These are phyloP conservation scores for Plasmodium falciparum DNA, from an alignment of 169 alveolate genomes.

Conservation along the genomic window DNA sequence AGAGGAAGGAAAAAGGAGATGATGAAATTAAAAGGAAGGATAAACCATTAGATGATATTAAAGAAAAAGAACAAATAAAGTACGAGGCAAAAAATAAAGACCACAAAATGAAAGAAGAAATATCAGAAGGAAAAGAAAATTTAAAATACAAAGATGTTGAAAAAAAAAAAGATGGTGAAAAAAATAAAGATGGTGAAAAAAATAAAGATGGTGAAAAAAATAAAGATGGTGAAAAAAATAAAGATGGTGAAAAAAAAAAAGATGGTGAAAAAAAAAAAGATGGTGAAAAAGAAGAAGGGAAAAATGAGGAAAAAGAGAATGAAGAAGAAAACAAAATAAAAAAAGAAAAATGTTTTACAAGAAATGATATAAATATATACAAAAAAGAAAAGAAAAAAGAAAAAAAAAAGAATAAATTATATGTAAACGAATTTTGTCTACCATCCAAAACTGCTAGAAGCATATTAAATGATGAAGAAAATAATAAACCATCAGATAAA, in stretches of 20 bases:
- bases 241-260: not conserved
- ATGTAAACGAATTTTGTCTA: slow-evolving; percentile 36
- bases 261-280: slow-evolving; percentile 16
- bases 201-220: not conserved
- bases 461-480: slow-evolving; percentile 58
- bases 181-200: not conserved
- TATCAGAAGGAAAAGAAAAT: not conserved
- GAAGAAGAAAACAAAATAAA: slow-evolving; percentile 18
- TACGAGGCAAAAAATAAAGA: not conserved
- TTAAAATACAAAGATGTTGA: not conserved
- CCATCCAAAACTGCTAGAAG: slow-evolving; percentile 76
- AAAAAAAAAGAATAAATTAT: slow-evolving; percentile 19
- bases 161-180: not conserved
- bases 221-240: too few species aligned
- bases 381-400: slow-evolving; percentile 63
- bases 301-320: not conserved
- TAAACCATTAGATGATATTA: not conserved
- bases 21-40: not conserved
- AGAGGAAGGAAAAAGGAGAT: not conserved
- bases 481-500: slow-evolving; percentile 23
- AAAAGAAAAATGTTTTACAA: slow-evolving; percentile 2
- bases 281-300: slow-evolving; percentile 9
- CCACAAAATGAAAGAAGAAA: not conserved
- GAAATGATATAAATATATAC: slow-evolving; percentile 53
- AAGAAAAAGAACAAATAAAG: not conserved